Base-by-base conservation (phyloP, 345 rosid species). In the Anastatica hierochuntica region DNA sequence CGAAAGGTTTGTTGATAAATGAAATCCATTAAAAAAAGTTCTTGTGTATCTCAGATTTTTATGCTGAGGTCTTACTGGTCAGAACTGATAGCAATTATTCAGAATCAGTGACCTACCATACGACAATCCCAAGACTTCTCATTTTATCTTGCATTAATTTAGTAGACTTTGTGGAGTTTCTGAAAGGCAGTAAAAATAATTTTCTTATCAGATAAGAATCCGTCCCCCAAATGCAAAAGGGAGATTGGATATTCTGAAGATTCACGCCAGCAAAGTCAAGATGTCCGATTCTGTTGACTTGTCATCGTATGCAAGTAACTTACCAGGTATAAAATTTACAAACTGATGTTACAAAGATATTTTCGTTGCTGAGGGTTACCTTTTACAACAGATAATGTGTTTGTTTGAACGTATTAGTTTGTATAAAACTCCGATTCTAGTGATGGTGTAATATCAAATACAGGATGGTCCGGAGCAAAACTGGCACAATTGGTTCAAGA, bases 141-240 rank as follows among this genome's bases (percentile, higher is more conserved):
- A 2, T 19, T 46, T 38, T 9, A 20, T 63, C 36, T 27, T 47
- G 21, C 19, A 24, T 42, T 11, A 18, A 3, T 26, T 8, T 7
- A 30, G 31, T 39, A 38, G 40, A 18, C 47, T 59, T 29, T 29
- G n/a, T n/a, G n/a, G n/a, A n/a, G n/a, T n/a, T n/a, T n/a, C 21
- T 39, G 33, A 48, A 36, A 29, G 33, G 39, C 44, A 0, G 8
- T 34, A 5, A 15, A 29, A 12, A n/a, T 8, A 4, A 52, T 52
- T 19, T 35, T 33, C 6, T 33, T 18, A 36, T 37, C 66, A 89
- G 97, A 89, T 89, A 60, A 80, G 64, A 73, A 78, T 89, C 29
- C 94, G 94, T 24, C 86, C 97, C 61, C 95, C 97, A 62, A 89
- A 83, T 77, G 94, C 97, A 19, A 79, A 77, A 76, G 97, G 95